Conservation (phyloP, 169 alveolate species). For the Theileria sp. region DNA sequence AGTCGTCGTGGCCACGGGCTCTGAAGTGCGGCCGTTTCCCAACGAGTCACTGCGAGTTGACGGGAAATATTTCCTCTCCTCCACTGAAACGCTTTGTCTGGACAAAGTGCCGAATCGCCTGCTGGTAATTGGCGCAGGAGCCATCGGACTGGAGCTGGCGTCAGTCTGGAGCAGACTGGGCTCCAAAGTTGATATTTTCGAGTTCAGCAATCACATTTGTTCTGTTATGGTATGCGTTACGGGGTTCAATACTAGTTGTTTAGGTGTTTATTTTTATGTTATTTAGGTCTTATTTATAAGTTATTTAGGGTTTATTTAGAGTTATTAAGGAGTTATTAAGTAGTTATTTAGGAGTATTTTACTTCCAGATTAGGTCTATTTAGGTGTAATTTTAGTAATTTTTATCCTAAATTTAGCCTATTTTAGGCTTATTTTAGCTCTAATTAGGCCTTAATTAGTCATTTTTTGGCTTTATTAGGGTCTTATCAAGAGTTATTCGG, state of each 20-base stretch:
- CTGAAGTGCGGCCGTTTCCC: constrained; percentile 61
- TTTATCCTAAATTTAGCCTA: too few relatives aligned
- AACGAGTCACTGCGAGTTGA: constrained; percentile 49
- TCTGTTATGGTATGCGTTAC: constrained; percentile 69
- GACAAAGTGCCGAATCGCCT: constrained; percentile 85
- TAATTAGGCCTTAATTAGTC: too few relatives aligned
- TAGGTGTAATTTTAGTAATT: too few relatives aligned
- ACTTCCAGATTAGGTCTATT: too few relatives aligned
- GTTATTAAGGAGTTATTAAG: too few relatives aligned
- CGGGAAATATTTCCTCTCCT: constrained; percentile 60
- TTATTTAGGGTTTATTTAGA: constrained; percentile 65
- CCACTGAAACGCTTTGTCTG: constrained; percentile 71
- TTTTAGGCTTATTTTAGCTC: too few relatives aligned
- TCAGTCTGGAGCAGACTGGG: constrained; percentile 92
- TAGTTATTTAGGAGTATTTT: too few relatives aligned
- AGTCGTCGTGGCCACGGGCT: constrained; percentile 92
- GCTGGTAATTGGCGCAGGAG: constrained; percentile 97
- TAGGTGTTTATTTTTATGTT: too few relatives aligned
- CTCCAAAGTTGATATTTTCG: constrained; percentile 77
- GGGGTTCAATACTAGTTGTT: too few relatives aligned
- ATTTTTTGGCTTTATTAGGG: too few relatives aligned
- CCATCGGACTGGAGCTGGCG: constrained; percentile 96
- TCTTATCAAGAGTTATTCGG: too few relatives aligned
- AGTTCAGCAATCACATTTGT: constrained; percentile 73
- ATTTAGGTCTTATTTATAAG: too few relatives aligned